These are phyloP conservation scores for Zasmidium angulare DNA, from an alignment of 2,329 filamentous ascomycete species.

Conservation along the genomic window DNA sequence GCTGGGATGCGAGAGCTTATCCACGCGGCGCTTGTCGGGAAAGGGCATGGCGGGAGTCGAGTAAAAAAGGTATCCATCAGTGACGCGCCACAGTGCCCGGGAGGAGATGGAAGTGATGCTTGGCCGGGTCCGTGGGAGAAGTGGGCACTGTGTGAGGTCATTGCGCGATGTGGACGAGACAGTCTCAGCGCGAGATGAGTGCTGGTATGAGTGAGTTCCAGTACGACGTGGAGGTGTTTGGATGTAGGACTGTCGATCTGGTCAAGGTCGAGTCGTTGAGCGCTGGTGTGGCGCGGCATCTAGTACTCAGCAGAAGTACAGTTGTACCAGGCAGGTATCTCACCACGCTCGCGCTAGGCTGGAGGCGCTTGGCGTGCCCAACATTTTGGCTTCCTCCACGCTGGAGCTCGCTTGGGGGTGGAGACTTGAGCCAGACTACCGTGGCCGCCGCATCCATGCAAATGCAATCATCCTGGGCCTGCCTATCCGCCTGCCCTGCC, in stretches of 20 bases:
- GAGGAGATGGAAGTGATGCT: not conserved
- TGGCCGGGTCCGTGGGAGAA: not conserved
- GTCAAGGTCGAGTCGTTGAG: not conserved
- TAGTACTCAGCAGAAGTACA: not conserved
- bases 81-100: slow-evolving; percentile 5
- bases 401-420: not conserved
- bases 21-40: slow-evolving; percentile 15
- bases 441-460: not conserved
- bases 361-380: not conserved
- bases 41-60: slow-evolving; percentile 6
- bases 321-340: not conserved
- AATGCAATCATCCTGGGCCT: not conserved
- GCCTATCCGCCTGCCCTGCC: not conserved
- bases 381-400: not conserved
- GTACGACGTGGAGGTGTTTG: not conserved
- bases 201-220: not conserved
- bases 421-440: not conserved
- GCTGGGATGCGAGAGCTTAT: slow-evolving; percentile 7
- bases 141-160: not conserved
- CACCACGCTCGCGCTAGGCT: not conserved
- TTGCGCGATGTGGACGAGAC: not conserved
- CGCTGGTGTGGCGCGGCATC: not conserved
- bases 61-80: not conserved
- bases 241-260: not conserved
- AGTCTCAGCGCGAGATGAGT: not conserved